Evolutionary conservation across 2,329 filamentous ascomycete genomes (phyloP), one percentile per base, ranked within the genome.

Genomic region (Macrophomina phaseolina): DNA sequence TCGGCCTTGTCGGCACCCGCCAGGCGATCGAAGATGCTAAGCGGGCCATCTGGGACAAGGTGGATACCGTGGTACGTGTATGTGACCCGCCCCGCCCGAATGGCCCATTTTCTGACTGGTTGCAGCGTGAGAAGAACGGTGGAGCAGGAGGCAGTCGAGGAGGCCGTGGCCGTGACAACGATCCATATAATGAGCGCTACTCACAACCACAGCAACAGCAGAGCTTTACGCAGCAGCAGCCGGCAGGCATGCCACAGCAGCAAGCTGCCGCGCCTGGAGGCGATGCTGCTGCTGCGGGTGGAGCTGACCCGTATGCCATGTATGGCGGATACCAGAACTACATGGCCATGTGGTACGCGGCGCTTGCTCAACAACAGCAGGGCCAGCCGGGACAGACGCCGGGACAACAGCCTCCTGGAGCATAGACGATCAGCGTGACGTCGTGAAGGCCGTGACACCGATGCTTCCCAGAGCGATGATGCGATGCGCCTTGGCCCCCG

Each of bases 291-390:
- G 71, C 69, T 65, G 74, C 70, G 68, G 73, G 72, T 55, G 73
- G 75, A 67, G 75, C 74, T 73, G 79, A 81, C 66, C 79, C 79
- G 48, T 95, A 95, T 79, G 92, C 92, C 67, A 85, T 89, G 67
- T 95, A 94, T 79, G 92, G 92, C 71, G 92, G 92, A 68, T 94
- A 94, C 78, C 86, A 93, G 72, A 90, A 90, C 72, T 95, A 94
- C 76, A 80, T 93, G 67, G 87, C 90, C 48, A 84, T 94, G 72
- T 95, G 91, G 91, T 94, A 93, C 80, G 89, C 91, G 74, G 91
- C 90, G 56, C 76, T 87, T 74, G 84, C 84, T 61, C 81, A 85
- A 73, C 84, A 86, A 74, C 81, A 85, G 67, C 58, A 66, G 42
- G 64, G 60, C 56, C 68, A 68, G 52, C 53, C 34, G 14, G 67